These are phyloP conservation scores for Clarireedia hainanense DNA, from an alignment of 2,329 filamentous ascomycete species.

Conservation along the genomic window DNA sequence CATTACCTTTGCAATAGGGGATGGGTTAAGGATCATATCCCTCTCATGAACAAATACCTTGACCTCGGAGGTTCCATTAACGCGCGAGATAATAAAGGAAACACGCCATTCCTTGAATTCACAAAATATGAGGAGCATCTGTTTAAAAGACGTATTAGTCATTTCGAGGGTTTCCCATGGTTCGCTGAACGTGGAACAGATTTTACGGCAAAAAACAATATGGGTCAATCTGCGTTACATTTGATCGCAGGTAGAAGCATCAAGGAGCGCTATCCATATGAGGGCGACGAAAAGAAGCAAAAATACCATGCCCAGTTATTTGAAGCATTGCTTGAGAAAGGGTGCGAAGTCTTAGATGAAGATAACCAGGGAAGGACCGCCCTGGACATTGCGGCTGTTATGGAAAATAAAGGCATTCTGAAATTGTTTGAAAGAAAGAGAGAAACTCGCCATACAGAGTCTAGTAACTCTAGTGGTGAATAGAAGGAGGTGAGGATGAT, in stretches of 20 bases:
- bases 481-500: too few relatives aligned
- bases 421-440: background rate
- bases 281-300: too few relatives aligned
- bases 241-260: background rate
- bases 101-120: background rate
- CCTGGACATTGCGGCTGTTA: background rate
- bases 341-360: background rate
- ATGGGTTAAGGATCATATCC: background rate
- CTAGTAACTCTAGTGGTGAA: too few relatives aligned
- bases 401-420: background rate
- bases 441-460: background rate
- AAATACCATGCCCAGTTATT: background rate
- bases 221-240: background rate
- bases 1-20: constrained; percentile 7
- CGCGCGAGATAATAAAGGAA: constrained; percentile 1
- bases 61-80: constrained; percentile 5
- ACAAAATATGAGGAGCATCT: background rate
- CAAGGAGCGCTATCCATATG: rapidly evolving
- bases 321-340: background rate
- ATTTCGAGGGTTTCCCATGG: background rate
- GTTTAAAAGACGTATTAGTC: background rate
- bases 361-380: background rate
- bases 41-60: background rate
- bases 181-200: background rate
- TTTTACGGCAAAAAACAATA: background rate